Evolutionary conservation across 2,329 filamentous ascomycete genomes (phyloP).

Genomic region (Epichloe coenophiala): DNA sequence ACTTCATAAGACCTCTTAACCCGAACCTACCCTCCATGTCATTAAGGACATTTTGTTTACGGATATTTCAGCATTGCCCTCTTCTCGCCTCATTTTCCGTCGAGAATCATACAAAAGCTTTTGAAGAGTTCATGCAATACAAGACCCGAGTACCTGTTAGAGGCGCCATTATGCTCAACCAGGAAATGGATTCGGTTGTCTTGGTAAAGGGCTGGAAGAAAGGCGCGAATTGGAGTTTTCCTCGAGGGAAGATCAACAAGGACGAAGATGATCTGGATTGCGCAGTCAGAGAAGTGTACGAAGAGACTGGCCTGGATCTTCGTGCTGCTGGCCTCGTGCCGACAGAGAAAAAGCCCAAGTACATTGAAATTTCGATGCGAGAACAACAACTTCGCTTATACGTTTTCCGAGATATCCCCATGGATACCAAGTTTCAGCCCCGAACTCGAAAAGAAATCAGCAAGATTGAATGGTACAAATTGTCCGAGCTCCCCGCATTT

Average conservation of each 20-base stretch:
- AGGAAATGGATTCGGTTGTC: slow-evolving; percentile 85
- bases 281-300: slow-evolving; percentile 85
- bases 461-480: slow-evolving; percentile 87
- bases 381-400: slow-evolving; percentile 90
- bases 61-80: slow-evolving; percentile 90
- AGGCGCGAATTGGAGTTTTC: slow-evolving; percentile 90
- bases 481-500: slow-evolving; percentile 76
- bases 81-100: slow-evolving; percentile 69
- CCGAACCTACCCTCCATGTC: slow-evolving; percentile 73
- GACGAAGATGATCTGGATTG: slow-evolving; percentile 90
- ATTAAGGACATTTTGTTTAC: slow-evolving; percentile 71
- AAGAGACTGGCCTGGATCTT: slow-evolving; percentile 88
- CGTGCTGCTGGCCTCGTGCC: slow-evolving; percentile 62
- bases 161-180: slow-evolving; percentile 84
- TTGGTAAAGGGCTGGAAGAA: slow-evolving; percentile 98
- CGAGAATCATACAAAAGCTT: slow-evolving; percentile 67
- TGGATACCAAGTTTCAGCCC: slow-evolving; percentile 78
- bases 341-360: slow-evolving; percentile 58
- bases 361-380: slow-evolving; percentile 77
- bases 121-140: slow-evolving; percentile 85
- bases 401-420: slow-evolving; percentile 78
- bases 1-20: slow-evolving; percentile 89
- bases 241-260: slow-evolving; percentile 94
- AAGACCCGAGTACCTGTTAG: slow-evolving; percentile 90
- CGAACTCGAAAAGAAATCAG: slow-evolving; percentile 94